These are phyloP conservation scores for Penicillium bialowiezense DNA, from an alignment of 495 filamentous ascomycete genomes.

Conservation along the genomic window DNA sequence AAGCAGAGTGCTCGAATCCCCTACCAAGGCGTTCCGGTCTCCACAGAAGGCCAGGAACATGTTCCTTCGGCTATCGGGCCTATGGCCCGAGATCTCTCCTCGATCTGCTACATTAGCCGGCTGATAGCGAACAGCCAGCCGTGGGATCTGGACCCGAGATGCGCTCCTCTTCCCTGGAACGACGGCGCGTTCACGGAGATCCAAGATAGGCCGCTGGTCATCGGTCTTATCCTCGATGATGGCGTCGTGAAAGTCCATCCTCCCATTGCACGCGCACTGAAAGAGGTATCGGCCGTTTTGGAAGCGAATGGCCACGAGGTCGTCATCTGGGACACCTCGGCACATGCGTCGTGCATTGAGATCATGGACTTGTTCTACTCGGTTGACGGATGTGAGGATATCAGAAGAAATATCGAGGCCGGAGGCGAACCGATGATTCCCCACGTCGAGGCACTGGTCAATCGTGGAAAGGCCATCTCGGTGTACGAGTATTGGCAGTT, in stretches of 20 bases:
- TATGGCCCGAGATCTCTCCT: slow-evolving; percentile 44
- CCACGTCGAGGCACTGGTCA: slow-evolving; percentile 43
- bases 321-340: slow-evolving; percentile 42
- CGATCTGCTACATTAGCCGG: slow-evolving; percentile 38
- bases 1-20: slow-evolving; percentile 43
- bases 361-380: slow-evolving; percentile 52
- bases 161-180: slow-evolving; percentile 46
- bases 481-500: slow-evolving; percentile 57
- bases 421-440: slow-evolving; percentile 56
- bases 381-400: slow-evolving; percentile 55
- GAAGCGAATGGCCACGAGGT: slow-evolving; percentile 45
- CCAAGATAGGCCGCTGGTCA: slow-evolving; percentile 39
- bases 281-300: slow-evolving; percentile 34
- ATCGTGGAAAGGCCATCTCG: slow-evolving; percentile 48
- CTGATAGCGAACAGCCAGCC: slow-evolving; percentile 37
- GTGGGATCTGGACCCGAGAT: slow-evolving; percentile 48
- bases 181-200: slow-evolving; percentile 35
- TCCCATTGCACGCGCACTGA: slow-evolving; percentile 42
- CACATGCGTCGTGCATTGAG: slow-evolving; percentile 43
- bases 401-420: slow-evolving; percentile 42
- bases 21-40: slow-evolving; percentile 46
- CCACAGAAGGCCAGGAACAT: slow-evolving; percentile 53
- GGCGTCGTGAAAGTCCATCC: slow-evolving; percentile 50
- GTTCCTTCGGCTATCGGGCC: slow-evolving; percentile 51
- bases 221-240: slow-evolving; percentile 49